Percentiles rank a stretch among this genome's conserved stretches.
Conservation (phyloP, 2,329 filamentous ascomycete genomes). For the Bipolaris zeicola region DNA sequence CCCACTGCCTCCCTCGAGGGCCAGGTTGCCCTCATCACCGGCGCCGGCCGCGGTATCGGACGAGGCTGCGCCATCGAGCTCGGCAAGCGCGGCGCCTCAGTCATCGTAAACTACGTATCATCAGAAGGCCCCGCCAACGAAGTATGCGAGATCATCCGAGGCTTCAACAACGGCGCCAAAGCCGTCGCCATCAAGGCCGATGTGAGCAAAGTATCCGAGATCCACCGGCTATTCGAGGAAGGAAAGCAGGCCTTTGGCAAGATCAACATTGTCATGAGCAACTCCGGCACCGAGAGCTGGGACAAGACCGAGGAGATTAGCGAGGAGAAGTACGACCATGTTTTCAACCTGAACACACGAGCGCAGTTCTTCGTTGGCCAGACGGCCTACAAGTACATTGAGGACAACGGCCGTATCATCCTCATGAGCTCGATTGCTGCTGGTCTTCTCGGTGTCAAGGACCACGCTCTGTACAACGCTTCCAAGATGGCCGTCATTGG, state of each 20-base stretch:
- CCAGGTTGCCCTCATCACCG: constrained; percentile 67
- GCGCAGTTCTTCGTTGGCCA: constrained; percentile 81
- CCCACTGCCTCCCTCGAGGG: constrained; percentile 57
- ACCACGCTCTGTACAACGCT: constrained; percentile 74
- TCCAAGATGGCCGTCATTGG: constrained; percentile 75
- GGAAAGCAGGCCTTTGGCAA: constrained; percentile 53
- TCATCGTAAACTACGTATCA: constrained; percentile 70
- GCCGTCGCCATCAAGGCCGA: constrained; percentile 66
- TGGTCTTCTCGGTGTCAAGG: constrained; percentile 68
- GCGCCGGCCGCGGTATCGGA: constrained; percentile 68
- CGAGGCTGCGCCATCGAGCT: constrained; percentile 70
- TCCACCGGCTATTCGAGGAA: constrained; percentile 61
- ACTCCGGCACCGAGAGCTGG: constrained; percentile 68
- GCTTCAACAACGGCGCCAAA: constrained; percentile 55
- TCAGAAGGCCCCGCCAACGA: constrained; percentile 57
- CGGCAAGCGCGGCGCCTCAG: constrained; percentile 66
- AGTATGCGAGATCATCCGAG: constrained; percentile 54
- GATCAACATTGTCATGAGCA: constrained; percentile 58
- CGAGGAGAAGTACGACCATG: constrained; percentile 73
- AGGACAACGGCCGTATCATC: constrained; percentile 73
- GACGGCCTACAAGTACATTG: constrained; percentile 73
- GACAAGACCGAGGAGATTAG: constrained; percentile 71
- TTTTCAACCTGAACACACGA: constrained; percentile 70
- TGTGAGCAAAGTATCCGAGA: constrained; percentile 60
- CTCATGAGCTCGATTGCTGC: constrained; percentile 75